Evolutionary conservation across 2,329 filamentous ascomycete genomes (phyloP).

Genomic region (Fusarium bactridioides): DNA sequence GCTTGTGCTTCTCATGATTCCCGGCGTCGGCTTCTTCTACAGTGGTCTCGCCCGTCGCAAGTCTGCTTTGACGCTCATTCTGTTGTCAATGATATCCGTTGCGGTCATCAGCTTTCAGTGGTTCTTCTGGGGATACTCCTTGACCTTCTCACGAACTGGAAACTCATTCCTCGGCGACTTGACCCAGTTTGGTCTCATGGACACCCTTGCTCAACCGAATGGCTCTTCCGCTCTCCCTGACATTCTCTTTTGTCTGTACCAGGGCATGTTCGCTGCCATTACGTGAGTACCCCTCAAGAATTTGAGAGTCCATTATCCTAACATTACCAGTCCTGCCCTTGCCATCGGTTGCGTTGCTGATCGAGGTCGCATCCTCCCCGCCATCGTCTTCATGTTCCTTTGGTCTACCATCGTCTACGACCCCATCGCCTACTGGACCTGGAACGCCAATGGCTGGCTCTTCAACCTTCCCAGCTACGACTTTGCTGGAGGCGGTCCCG

Average conservation of each 20-base stretch:
- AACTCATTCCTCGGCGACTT: conserved; percentile 82
- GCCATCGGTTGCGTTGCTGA: conserved; percentile 68
- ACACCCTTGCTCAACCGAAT: conserved; percentile 79
- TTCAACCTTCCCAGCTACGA: conserved; percentile 74
- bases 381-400: conserved; percentile 72
- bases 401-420: conserved; percentile 78
- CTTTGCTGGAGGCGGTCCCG: conserved; percentile 78
- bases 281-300: conserved; percentile 65
- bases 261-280: conserved; percentile 89
- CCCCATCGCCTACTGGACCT: conserved; percentile 79
- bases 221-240: conserved; percentile 78
- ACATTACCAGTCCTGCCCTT: conserved; percentile 57
- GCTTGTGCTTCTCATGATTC: conserved; percentile 90
- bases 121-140: conserved; percentile 95
- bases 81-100: conserved; percentile 82
- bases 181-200: conserved; percentile 80
- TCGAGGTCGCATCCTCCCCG: conserved; percentile 68
- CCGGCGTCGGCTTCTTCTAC: conserved; percentile 94
- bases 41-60: conserved; percentile 88
- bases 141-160: conserved; percentile 83
- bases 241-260: conserved; percentile 83
- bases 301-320: background rate
- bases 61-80: conserved; percentile 86
- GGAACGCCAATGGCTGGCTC: conserved; percentile 78
- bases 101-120: conserved; percentile 87